phyloP scores from a whole-genome alignment of 352 stramenopile genomes.

The Globisporangium paroecandrum region DNA sequence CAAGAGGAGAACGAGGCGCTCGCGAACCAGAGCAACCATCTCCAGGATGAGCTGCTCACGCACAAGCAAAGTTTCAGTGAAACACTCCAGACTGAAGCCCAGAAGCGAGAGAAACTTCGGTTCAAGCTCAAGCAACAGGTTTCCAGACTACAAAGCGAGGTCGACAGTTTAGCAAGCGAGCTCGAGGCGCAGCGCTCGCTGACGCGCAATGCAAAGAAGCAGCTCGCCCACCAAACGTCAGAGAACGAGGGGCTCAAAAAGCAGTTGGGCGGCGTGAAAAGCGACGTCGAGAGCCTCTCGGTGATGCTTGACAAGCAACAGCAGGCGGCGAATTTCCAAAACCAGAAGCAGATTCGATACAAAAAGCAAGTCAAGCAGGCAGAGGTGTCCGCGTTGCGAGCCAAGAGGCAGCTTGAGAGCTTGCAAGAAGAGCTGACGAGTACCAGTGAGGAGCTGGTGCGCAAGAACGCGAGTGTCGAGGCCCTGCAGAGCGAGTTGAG shows the following conservation, averaged over 20 bases:
- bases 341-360: slow-evolving; percentile 22
- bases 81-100: slow-evolving; percentile 8
- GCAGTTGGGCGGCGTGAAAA: slow-evolving; percentile 33
- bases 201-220: slow-evolving; percentile 37
- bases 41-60: slow-evolving; percentile 27
- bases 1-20: slow-evolving; percentile 17
- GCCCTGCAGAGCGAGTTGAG: slow-evolving; percentile 24
- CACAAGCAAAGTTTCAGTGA: slow-evolving; percentile 3
- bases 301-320: slow-evolving; percentile 44
- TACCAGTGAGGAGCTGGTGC: slow-evolving; percentile 34
- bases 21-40: neutral
- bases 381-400: slow-evolving; percentile 10
- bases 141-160: slow-evolving; percentile 19
- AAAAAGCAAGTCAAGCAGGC: slow-evolving; percentile 27
- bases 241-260: slow-evolving; percentile 39
- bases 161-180: slow-evolving; percentile 25
- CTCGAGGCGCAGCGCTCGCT: slow-evolving; percentile 35
- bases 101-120: slow-evolving; percentile 27
- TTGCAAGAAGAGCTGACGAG: slow-evolving; percentile 27
- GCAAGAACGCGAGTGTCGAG: slow-evolving; percentile 30
- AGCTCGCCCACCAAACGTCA: slow-evolving; percentile 22
- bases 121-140: slow-evolving; percentile 32
- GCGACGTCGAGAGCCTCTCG: slow-evolving; percentile 38
- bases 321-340: slow-evolving; percentile 18
- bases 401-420: slow-evolving; percentile 20